Evolutionary conservation across 2,329 filamentous ascomycete species (phyloP), one percentile per base, ranked within the genome.

Genomic region (Cladosporium sp.): DNA sequence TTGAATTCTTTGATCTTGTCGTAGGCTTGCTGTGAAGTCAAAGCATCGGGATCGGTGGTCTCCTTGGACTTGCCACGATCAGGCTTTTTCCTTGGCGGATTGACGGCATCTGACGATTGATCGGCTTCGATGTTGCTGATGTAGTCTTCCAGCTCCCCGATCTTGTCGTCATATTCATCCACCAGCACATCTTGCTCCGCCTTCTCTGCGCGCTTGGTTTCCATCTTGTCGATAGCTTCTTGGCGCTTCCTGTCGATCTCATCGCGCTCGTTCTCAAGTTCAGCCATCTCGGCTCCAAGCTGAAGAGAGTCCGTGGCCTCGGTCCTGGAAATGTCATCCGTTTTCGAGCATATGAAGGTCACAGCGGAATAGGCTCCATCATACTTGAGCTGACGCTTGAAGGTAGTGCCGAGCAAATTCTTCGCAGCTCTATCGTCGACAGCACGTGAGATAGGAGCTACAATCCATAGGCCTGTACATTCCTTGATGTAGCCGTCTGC

Each of bases 321-420:
- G 0, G 69, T 74, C 3, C 78, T 68, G 7, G 74, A 78, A 8
- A 87, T 83, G 42, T 86, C 82, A 64, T 87, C 85, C 0, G 82
- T 84, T 65, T 86, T 87, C 15, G 77, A 80, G 64, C 83, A 86
- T 13, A 87, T 81, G 59, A 87, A 86, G 0, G 81, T 84, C 2
- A 86, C 74, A 1, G 72, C 74, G 6, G 72, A 76, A 55, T 82
- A 82, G 0, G 73, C 76, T 1, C 81, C 80, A 58, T 87, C 84
- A 63, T 81, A 81, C 57, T 84, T 81, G 3, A 87, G 70, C 62
- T 86, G 84, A 0, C 79, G 74, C 63, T 80, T 83, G 71, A 85
- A 85, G 0, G 77, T 75, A 17, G 82, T 75, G 0, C 82, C 82
- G 7, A 86, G 71, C 1, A 87, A 70, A 0, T 74, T 77, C 57